Evolutionary conservation across 2,329 filamentous ascomycete genomes (phyloP), one percentile per base, ranked within the genome.

Genomic region (Penicillium frequentans): DNA sequence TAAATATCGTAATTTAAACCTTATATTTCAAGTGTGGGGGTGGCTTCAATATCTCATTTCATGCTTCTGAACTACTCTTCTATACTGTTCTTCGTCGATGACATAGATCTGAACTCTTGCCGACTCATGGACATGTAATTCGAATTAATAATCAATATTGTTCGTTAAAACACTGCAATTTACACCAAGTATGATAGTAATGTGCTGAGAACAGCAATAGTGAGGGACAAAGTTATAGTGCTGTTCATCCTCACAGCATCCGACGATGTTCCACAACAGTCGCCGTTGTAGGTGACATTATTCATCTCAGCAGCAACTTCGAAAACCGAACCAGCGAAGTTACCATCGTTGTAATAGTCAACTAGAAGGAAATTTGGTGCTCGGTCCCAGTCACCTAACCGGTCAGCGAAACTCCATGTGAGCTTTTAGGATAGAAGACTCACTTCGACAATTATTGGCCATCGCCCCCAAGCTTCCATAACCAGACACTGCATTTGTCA

Each of bases 301-400:
- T 50, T 50, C 48, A 50, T 50, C 23, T 50, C 21, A 19, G 48
- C 48, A 6, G 48, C 48, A 27, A 50, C 48, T 50, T 50, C 16
- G 16, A 50, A 50, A 8, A 50, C 48, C 2, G 48, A 50, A 5
- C 48, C 48, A 19, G 48, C 14, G 5, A 50, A 50, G 23, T 50
- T 39, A 7, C 48, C 48, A 37, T 39, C 23, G n/a, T 50, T 37
- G 26, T 50, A 50, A 14, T 50, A 50, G 14, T 50, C 48, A 14
- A 50, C 48, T 3, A 50, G 33, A 16, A 50, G 26, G 14, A 50
- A 50, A 19, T 50, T 50, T n/a, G 48, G 48, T 14, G 48, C 23
- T 27, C 48, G 48, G 26, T 50, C 48, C 48, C 48, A 50, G 11
- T 50, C 33, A 27, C 33, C 48, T 50, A 37, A 26, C 10, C n/a